A percentile compares a stretch with the other conserved stretches of the same genome.
Evolutionary conservation across 2,329 filamentous ascomycete genomes (phyloP).

Genomic region (Tolypocladium endophyticum): DNA sequence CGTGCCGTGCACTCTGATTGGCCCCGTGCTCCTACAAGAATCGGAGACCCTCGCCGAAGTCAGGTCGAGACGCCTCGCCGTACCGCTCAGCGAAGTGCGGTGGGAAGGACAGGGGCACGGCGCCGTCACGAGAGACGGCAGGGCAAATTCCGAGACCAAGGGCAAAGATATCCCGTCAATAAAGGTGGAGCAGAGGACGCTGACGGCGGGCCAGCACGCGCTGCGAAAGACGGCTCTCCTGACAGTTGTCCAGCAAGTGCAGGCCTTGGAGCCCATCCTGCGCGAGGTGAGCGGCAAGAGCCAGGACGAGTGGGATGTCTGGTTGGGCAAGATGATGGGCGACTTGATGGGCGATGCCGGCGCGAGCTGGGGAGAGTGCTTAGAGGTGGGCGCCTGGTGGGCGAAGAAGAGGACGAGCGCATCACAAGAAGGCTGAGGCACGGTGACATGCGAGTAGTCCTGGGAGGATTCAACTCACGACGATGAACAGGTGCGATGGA

Average conservation of each 20-base stretch:
- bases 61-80: conserved; percentile 68
- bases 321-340: conserved; percentile 79
- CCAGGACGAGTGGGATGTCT: conserved; percentile 84
- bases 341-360: conserved; percentile 72
- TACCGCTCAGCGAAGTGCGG: conserved; percentile 72
- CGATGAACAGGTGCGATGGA: background rate
- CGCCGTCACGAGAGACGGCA: conserved; percentile 50
- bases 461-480: background rate
- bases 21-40: conserved; percentile 72
- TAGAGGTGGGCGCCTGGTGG: conserved; percentile 80
- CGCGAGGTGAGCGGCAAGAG: conserved; percentile 77
- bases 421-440: background rate
- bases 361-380: conserved; percentile 72
- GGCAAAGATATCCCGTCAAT: conserved; percentile 26
- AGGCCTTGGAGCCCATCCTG: conserved; percentile 73
- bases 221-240: conserved; percentile 70
- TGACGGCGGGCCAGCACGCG: conserved; percentile 61
- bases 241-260: conserved; percentile 73
- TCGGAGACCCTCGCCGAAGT: conserved; percentile 59
- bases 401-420: conserved; percentile 55
- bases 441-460: background rate
- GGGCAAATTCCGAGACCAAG: conserved; percentile 47
- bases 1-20: conserved; percentile 69
- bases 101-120: conserved; percentile 75
- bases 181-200: conserved; percentile 31